Conservation (phyloP, 2,329 filamentous ascomycete species). For the Zymoseptoria ardabiliae region DNA sequence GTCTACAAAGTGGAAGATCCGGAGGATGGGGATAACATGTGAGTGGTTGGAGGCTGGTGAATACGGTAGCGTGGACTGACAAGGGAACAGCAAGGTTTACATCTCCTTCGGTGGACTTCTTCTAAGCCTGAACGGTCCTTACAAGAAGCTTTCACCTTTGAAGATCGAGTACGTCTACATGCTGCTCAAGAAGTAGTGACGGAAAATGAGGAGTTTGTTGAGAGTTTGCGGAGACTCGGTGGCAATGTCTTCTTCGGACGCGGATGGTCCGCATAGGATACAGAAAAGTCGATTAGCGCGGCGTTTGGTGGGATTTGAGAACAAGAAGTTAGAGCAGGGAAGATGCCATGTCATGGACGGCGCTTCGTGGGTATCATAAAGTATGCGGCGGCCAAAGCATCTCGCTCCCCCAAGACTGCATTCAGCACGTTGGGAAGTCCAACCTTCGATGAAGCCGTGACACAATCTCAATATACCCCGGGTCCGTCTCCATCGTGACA, state of each 20-base stretch:
- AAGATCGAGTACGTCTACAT: conserved; percentile 92
- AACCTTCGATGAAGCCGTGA: conserved; percentile 68
- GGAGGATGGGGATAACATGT: conserved; percentile 78
- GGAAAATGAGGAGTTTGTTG: neutral
- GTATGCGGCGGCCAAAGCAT: neutral
- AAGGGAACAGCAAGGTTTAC: conserved; percentile 70
- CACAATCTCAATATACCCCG: conserved; percentile 67
- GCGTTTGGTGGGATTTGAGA: conserved; percentile 19
- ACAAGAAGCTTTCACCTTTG: conserved; percentile 88
- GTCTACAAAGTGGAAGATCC: conserved; percentile 78
- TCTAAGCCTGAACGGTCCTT: conserved; percentile 84
- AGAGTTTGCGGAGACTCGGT: neutral
- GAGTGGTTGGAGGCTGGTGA: conserved; percentile 34
- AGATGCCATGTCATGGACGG: neutral
- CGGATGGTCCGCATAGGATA: neutral
- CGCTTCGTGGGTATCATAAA: conserved; percentile 22
- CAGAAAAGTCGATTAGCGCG: conserved; percentile 23
- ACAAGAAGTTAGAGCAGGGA: neutral
- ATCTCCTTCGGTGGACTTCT: conserved; percentile 88
- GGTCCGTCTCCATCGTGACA: conserved; percentile 70
- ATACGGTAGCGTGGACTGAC: conserved; percentile 20
- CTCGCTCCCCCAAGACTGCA: neutral
- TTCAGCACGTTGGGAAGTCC: conserved; percentile 55
- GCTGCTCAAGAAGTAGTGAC: conserved; percentile 72
- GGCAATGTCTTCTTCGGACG: neutral